Base-by-base conservation (phyloP, 2,329 filamentous ascomycete species). In the Apiospora malaysiana region DNA sequence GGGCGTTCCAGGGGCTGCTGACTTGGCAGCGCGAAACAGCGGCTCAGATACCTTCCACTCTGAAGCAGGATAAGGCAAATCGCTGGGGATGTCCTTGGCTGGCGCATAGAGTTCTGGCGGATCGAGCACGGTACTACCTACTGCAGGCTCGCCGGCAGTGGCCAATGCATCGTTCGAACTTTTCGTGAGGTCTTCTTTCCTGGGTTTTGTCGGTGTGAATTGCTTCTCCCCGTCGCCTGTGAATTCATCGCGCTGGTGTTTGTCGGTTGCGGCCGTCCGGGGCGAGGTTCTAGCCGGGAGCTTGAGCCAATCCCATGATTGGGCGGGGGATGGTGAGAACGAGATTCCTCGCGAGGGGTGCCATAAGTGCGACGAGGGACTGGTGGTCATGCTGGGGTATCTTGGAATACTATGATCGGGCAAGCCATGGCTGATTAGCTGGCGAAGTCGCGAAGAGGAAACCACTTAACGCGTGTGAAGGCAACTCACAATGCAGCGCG, bases 41-140 rank as follows among this genome's bases (percentile, higher is more conserved):
- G 85, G 79, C 42, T 82, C 77, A 1, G 82, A 79, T 63, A 90
- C 85, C 71, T 85, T 85, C 77, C 82, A 89, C 0, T 83, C 77
- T 7, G 45, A 67, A 16, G 68, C 69, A 16, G 71, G 69, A 37
- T 69, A 69, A n/a, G 71, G 71, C 6, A 32, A 46, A 21, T 79
- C 42, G 75, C 74, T 32, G 74, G 76, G 37, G 74, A 77, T 47
- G 6, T 63, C 49, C 23, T 56, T 27, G 68, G 45, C 16, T n/a
- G 21, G 66, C 45, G 43, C 66, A 45, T 14, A 10, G n/a, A 3
- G 42, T n/a, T 37, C 14, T 37, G 32, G 25, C 5, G 67, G 27
- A 18, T 68, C 67, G 32, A 25, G 18, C 46, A 16, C 32, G n/a
- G 10, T 3, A 18, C n/a, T 16, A 14, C n/a, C 8, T n/a, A 21